Evolutionary conservation across 2,329 filamentous ascomycete genomes (phyloP).

Genomic region (Colletotrichum zoysiae): DNA sequence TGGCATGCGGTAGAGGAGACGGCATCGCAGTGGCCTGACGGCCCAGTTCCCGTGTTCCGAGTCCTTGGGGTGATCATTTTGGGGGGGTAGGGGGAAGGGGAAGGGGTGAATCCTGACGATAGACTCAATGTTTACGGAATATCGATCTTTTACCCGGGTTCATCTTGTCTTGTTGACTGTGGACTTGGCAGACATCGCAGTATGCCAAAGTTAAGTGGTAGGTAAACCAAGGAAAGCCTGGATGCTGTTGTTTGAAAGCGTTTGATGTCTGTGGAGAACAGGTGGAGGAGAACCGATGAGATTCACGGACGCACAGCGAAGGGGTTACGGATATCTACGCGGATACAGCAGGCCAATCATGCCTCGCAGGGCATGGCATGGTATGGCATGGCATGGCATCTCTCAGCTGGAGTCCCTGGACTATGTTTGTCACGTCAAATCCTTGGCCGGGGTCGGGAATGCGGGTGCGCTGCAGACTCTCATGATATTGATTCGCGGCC

Average conservation of each 20-base stretch:
- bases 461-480: neutral
- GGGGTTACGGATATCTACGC: no score
- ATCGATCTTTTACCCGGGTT: constrained; percentile 3
- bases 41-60: constrained; percentile 1
- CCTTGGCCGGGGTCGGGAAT: neutral
- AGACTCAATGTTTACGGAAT: neutral
- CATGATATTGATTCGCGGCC: neutral
- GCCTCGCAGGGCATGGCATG: no score
- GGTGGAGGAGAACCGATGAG: constrained; percentile 13
- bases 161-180: constrained; percentile 15
- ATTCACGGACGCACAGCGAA: neutral
- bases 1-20: neutral
- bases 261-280: constrained; percentile 24
- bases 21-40: constrained; percentile 4
- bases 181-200: neutral
- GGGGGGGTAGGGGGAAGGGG: no score
- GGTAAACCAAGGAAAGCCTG: constrained; percentile 3
- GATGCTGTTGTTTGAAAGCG: constrained; percentile 12
- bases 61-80: neutral
- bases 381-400: no score
- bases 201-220: no score
- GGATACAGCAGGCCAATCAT: no score
- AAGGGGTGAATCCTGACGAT: no score
- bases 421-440: neutral
- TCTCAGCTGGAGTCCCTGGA: neutral